Base-by-base conservation (phyloP, 2,329 filamentous ascomycete genomes). In the Diaporthe aspalathi region DNA sequence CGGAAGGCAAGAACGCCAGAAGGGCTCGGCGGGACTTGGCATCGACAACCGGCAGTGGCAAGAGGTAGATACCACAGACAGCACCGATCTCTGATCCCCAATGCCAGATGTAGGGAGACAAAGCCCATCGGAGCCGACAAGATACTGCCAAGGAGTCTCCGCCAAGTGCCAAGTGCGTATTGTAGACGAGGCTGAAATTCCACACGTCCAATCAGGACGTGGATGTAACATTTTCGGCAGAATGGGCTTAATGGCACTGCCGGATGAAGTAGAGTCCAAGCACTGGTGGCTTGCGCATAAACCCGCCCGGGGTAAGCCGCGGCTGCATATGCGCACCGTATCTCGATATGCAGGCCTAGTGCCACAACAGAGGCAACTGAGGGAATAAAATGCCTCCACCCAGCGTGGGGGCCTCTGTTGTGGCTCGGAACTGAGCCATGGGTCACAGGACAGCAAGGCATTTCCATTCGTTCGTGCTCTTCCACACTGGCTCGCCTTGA, bases 321-420 rank as follows among this genome's bases (percentile, higher is more conserved):
- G 43, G 60, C 43, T 49, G 60, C 60, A 65, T 63, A 63, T 32
- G 40, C 27, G 57, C 20, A 47, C n/a, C 60, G 29, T 49, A 65
- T 38, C 60, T 22, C 16, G n/a, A 32, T 50, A 50, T 65, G 60
- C 29, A 65, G 17, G 60, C 45, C 20, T 16, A 11, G 17, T 22
- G 43, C n/a, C n/a, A n/a, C n/a, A n/a, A n/a, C n/a, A n/a, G 27
- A 50, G 45, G 45, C 20, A 38, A 50, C 45, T 65, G 60, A 65
- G 60, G 60, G 60, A 50, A 65, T 65, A 65, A 65, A 65, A 65
- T 50, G 60, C n/a, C 60, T 65, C 43, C 60, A 65, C 60, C 9
- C 3, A 20, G 45, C 60, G 60, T 65, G 60, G 60, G n/a, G n/a
- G n/a, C n/a, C n/a, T n/a, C n/a, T n/a, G n/a, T n/a, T n/a, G n/a